phyloP scores from a whole-genome alignment of 495 filamentous ascomycete genomes.

The Glutinoglossum americanum region DNA sequence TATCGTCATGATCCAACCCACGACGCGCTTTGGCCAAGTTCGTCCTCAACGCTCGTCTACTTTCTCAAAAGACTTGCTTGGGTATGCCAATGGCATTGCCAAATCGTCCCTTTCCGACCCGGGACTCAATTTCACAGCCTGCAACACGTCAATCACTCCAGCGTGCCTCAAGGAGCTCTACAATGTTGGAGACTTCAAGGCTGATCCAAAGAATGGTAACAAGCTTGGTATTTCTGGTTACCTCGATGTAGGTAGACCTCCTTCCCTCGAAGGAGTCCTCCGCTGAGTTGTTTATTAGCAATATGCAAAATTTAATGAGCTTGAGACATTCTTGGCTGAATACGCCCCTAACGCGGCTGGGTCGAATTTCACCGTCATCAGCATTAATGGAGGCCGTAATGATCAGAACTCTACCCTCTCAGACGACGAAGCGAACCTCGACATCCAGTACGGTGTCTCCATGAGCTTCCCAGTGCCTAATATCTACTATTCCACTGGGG shows the following conservation, averaged over 20 bases:
- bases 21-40: constrained; percentile 28
- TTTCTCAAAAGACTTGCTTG: not conserved
- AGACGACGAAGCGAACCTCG: constrained; percentile 50
- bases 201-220: constrained; percentile 23
- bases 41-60: constrained; percentile 8
- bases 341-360: constrained; percentile 15
- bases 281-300: constrained; percentile 10
- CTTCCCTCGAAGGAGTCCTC: not conserved
- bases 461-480: constrained; percentile 35
- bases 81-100: not conserved
- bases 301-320: constrained; percentile 17
- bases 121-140: constrained; percentile 11
- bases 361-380: constrained; percentile 40
- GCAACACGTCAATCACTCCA: constrained; percentile 33
- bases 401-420: constrained; percentile 25
- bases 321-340: constrained; percentile 12
- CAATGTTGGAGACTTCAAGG: constrained; percentile 29
- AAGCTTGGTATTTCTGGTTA: constrained; percentile 45
- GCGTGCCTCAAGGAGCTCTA: constrained; percentile 37
- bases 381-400: constrained; percentile 36
- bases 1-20: constrained; percentile 33
- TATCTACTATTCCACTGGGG: constrained; percentile 46
- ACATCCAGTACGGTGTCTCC: constrained; percentile 47
- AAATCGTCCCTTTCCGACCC: not conserved
- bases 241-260: not conserved